These are phyloP conservation scores for Yamadazyma mexicana DNA, from an alignment of 1,139 yeast genomes.

Conservation along the genomic window DNA sequence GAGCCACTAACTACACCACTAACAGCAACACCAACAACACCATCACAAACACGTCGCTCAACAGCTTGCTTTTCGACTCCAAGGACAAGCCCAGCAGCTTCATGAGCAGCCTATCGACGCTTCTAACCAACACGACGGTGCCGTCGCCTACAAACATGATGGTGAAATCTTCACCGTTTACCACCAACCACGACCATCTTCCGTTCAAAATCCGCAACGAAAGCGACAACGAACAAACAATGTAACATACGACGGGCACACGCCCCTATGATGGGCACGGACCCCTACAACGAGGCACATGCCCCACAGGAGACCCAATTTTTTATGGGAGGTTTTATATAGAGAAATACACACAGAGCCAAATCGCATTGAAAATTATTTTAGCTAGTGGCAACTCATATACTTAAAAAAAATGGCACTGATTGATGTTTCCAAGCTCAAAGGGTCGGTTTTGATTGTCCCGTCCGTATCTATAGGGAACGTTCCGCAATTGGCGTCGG, in stretches of 20 bases:
- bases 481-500: conserved; percentile 81
- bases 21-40: conserved; percentile 2
- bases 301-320: too few relatives aligned
- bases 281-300: not conserved
- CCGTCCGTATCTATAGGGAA: conserved; percentile 89
- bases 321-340: not conserved
- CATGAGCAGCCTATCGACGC: conserved; percentile 82
- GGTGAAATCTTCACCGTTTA: conserved; percentile 9
- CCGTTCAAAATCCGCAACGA: conserved; percentile 11
- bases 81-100: conserved; percentile 79
- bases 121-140: conserved; percentile 43
- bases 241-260: not conserved
- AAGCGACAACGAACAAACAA: conserved; percentile 12
- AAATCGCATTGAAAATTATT: not conserved
- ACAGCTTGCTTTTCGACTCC: conserved; percentile 3
- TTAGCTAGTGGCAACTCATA: not conserved
- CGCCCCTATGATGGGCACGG: too few relatives aligned
- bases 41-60: too few relatives aligned
- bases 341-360: not conserved
- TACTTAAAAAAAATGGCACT: conserved; percentile 1
- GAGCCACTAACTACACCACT: conserved; percentile 5
- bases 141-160: conserved; percentile 3
- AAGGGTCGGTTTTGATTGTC: conserved; percentile 44
- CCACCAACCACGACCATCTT: conserved; percentile 6
- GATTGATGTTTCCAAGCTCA: conserved; percentile 3